Evolutionary conservation across 1,139 yeast genomes (phyloP), one percentile per base, ranked within the genome.

Genomic region (Geotrichum reessii): DNA sequence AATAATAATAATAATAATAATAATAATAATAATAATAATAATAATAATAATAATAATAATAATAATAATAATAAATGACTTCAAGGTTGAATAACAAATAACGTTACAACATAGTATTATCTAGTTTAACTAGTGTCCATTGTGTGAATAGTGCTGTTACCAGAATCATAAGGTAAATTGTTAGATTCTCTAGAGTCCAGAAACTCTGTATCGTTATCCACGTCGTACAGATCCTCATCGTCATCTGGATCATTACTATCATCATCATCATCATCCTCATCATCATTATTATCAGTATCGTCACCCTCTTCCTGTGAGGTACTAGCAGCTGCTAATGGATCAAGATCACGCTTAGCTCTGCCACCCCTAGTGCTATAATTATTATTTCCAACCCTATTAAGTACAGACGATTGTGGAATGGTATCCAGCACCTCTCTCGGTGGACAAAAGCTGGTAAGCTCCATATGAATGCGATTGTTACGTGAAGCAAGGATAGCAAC

Each of bases 401-500:
- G 4, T 22, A 22, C 25, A 21, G 40, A 11, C 7, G 50, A 42
- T 53, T 40, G 53, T 19, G 49, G 44, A 28, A 46, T 37, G 14
- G 52, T n/a, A 42, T 58, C 60, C 11, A 54, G 37, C 21, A 58
- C 56, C 33, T 66, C 69, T 19, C 60, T 56, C 2, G 69, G 66
- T 2, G 62, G 62, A 40, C 57, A 50, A 47, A 76, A 76, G 52
- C 75, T 71, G 37, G 73, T 68, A 24, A 76, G 69, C 61, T 76
- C 77, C 68, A 76, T 69, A 53, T 72, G 69, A 3, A 75, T 72
- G 50, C 69, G 65, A 21, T 69, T 62, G 27, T 66, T 67, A 55
- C 69, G 67, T 14, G 76, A 68, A 4, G 78, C 78, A 52, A 75
- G 68, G 31, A 76, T 72, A 33, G 73, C 75, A 40, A 76, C 70